Percentiles rank a stretch among this genome's conserved stretches.
phyloP scores from a whole-genome alignment of 257 asterid species.

The Nicotiana undulata region DNA sequence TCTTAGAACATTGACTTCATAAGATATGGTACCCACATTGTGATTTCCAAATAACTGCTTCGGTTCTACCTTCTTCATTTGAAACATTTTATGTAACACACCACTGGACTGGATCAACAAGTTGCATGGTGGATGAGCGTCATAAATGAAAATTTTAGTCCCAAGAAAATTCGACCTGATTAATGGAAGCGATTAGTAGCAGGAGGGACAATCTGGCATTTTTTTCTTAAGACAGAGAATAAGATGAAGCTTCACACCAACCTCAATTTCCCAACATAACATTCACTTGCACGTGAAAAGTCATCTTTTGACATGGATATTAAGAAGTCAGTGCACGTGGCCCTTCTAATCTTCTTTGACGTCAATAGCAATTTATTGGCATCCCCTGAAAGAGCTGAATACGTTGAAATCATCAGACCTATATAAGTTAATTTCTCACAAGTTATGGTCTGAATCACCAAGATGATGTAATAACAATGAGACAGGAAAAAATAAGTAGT shows the following conservation, averaged over 20 bases:
- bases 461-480: neutral
- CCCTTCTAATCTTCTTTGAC: slow-evolving; percentile 52
- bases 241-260: slow-evolving; percentile 1
- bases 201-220: neutral
- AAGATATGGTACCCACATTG: slow-evolving; percentile 46
- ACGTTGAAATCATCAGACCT: slow-evolving; percentile 8
- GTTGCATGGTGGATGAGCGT: slow-evolving; percentile 34
- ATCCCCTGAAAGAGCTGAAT: slow-evolving; percentile 54
- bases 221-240: neutral
- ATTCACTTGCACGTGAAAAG: slow-evolving; percentile 39
- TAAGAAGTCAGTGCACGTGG: slow-evolving; percentile 41
- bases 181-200: neutral
- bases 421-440: neutral
- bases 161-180: slow-evolving; percentile 64
- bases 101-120: slow-evolving; percentile 26
- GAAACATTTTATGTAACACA: slow-evolving; percentile 29
- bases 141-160: slow-evolving; percentile 50
- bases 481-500: neutral
- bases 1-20: slow-evolving; percentile 61
- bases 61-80: slow-evolving; percentile 37
- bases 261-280: slow-evolving; percentile 58
- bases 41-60: slow-evolving; percentile 35
- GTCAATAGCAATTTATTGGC: slow-evolving; percentile 50
- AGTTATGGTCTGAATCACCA: neutral
- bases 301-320: slow-evolving; percentile 51